These are phyloP conservation scores for Pontederia crassipes DNA, from an alignment of 176 grass and related monocot species.

Conservation along the genomic window DNA sequence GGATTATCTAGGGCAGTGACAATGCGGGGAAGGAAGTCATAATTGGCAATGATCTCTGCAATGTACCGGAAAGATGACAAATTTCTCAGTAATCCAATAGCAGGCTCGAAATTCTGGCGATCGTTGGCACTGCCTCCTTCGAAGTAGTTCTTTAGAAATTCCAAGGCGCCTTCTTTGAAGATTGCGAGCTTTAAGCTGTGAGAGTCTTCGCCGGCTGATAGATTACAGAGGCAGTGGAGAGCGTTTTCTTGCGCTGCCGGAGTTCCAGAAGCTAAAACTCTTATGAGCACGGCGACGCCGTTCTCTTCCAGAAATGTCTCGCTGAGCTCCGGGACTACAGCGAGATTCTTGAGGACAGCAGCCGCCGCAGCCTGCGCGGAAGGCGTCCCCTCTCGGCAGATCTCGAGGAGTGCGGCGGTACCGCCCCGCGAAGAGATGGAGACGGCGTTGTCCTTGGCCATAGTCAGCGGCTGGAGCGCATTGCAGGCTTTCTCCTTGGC, in stretches of 20 bases:
- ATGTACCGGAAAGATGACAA: conserved; percentile 63
- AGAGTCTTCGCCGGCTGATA: conserved; percentile 46
- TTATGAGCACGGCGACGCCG: conserved; percentile 38
- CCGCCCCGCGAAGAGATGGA: conserved; percentile 48
- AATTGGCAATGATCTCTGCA: conserved; percentile 43
- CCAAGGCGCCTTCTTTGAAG: conserved; percentile 67
- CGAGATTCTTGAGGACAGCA: conserved; percentile 54
- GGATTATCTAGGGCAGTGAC: conserved; percentile 39
- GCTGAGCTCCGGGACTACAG: conserved; percentile 38
- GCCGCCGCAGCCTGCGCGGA: conserved; percentile 57
- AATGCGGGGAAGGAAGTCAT: conserved; percentile 32
- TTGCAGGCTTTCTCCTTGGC: conserved; percentile 35
- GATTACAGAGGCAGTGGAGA: conserved; percentile 55
- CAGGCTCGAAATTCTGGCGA: conserved; percentile 40
- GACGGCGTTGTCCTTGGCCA: conserved; percentile 31
- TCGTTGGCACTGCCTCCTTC: conserved; percentile 29
- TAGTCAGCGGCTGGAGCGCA: conserved; percentile 44
- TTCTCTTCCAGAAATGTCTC: conserved; percentile 49
- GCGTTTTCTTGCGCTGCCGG: conserved; percentile 53
- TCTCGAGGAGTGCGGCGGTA: conserved; percentile 52
- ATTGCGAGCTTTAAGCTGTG: conserved; percentile 51
- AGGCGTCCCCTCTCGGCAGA: conserved; percentile 43
- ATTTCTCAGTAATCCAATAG: conserved; percentile 58
- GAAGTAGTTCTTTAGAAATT: conserved; percentile 54
- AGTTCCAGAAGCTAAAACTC: conserved; percentile 49